Evolutionary conservation across 805 yeast species (phyloP).

Genomic region (Saccharomyces mikatae): DNA sequence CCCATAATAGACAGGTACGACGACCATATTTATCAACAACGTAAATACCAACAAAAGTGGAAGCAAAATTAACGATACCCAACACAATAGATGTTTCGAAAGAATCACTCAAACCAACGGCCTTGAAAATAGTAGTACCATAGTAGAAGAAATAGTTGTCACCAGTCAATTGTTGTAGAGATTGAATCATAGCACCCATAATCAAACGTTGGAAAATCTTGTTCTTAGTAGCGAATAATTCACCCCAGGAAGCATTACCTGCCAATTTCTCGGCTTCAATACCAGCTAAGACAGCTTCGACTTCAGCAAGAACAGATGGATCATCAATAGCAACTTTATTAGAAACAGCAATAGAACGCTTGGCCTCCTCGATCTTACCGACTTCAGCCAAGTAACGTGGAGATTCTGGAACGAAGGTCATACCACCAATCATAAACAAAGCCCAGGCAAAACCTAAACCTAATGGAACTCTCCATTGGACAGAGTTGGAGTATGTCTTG

Average conservation of each 20-base stretch:
- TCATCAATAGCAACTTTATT: slow-evolving; percentile 43
- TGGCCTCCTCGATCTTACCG: slow-evolving; percentile 47
- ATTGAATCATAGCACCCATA: slow-evolving; percentile 45
- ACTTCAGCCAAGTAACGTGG: slow-evolving; percentile 57
- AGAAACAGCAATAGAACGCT: slow-evolving; percentile 40
- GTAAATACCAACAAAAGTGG: slow-evolving; percentile 41
- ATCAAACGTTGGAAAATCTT: slow-evolving; percentile 38
- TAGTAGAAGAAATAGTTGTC: slow-evolving; percentile 56
- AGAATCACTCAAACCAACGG: slow-evolving; percentile 49
- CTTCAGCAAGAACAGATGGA: slow-evolving; percentile 41
- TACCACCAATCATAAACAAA: slow-evolving; percentile 30
- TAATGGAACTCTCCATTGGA: slow-evolving; percentile 67
- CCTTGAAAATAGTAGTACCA: slow-evolving; percentile 50
- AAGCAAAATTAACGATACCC: slow-evolving; percentile 48
- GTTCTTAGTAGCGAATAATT: slow-evolving; percentile 56
- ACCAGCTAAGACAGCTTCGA: slow-evolving; percentile 45
- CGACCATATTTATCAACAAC: slow-evolving; percentile 46
- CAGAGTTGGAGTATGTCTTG: slow-evolving; percentile 51
- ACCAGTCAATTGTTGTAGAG: slow-evolving; percentile 58
- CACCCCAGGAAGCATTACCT: slow-evolving; percentile 42
- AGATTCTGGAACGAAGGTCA: slow-evolving; percentile 58
- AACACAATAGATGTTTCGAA: slow-evolving; percentile 47
- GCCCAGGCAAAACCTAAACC: slow-evolving; percentile 47
- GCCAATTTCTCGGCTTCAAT: slow-evolving; percentile 48
- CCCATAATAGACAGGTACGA: slow-evolving; percentile 36